A percentile compares a stretch with the other conserved stretches of the same genome.
These are phyloP conservation scores for Drechslera avenae DNA, from an alignment of 2,329 filamentous ascomycete species.

Conservation along the genomic window DNA sequence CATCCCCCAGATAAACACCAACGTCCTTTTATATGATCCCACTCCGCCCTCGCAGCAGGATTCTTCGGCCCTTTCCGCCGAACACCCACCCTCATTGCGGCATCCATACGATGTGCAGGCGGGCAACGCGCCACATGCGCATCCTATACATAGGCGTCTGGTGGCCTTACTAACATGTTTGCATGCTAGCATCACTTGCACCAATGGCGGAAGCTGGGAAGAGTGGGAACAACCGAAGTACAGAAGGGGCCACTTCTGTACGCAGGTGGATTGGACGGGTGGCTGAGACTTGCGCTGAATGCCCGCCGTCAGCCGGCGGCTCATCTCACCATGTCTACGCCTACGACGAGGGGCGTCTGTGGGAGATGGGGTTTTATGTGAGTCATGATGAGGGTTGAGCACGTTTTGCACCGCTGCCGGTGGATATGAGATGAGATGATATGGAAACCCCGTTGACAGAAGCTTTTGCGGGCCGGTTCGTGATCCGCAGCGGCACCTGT, in stretches of 20 bases:
- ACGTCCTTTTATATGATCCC: no score
- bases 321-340: no score
- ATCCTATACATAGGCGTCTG: conserved; percentile 10
- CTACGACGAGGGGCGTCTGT: no score
- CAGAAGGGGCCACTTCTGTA: conserved; percentile 2
- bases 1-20: no score
- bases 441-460: neutral
- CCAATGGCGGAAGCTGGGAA: conserved; percentile 1
- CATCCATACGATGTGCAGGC: conserved; percentile 6
- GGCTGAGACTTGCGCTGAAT: neutral
- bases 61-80: neutral
- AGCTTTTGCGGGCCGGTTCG: neutral
- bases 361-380: no score
- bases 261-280: conserved; percentile 1
- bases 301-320: no score
- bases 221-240: conserved; percentile 1
- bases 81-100: conserved; percentile 2
- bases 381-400: no score
- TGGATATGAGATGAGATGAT: no score
- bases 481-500: conserved; percentile 1
- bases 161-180: neutral
- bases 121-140: conserved; percentile 8
- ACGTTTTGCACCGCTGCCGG: no score
- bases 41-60: neutral
- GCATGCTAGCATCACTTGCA: neutral